Evolutionary conservation across 352 stramenopile genomes (phyloP).

Genomic region (Pythium rishiriense): DNA sequence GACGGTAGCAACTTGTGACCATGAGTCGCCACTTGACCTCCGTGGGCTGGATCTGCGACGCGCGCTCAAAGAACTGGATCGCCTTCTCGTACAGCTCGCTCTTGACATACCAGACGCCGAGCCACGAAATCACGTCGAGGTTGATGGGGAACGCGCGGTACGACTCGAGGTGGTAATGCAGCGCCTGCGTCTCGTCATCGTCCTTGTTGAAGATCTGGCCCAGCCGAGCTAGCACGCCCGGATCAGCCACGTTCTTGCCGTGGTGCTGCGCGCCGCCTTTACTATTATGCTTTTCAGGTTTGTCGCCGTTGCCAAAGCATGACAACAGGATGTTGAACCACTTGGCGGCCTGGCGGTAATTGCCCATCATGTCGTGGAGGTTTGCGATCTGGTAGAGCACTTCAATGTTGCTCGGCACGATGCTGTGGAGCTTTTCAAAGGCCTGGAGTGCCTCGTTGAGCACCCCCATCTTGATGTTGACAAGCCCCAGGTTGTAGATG

Average conservation of each 20-base stretch:
- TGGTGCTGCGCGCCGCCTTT: slow-evolving; percentile 23
- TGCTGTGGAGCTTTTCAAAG: slow-evolving; percentile 97
- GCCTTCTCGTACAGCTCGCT: slow-evolving; percentile 96
- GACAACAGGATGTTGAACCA: slow-evolving; percentile 95
- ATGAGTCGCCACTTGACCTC: slow-evolving; percentile 98
- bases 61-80: slow-evolving; percentile 95
- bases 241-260: slow-evolving; percentile 72
- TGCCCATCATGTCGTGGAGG: slow-evolving; percentile 92
- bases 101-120: slow-evolving; percentile 97
- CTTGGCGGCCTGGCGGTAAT: slow-evolving; percentile 88
- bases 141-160: slow-evolving; percentile 96
- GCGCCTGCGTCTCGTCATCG: slow-evolving; percentile 93
- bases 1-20: slow-evolving; percentile 95
- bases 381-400: slow-evolving; percentile 97
- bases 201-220: slow-evolving; percentile 95
- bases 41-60: slow-evolving; percentile 92
- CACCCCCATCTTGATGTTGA: slow-evolving; percentile 89
- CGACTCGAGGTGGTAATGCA: slow-evolving; percentile 96
- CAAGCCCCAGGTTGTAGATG: slow-evolving; percentile 96
- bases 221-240: slow-evolving; percentile 83
- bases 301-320: slow-evolving; percentile 84
- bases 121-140: slow-evolving; percentile 96
- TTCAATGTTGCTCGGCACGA: slow-evolving; percentile 90
- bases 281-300: slow-evolving; percentile 41
- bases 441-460: slow-evolving; percentile 91